phyloP scores from a whole-genome alignment of 108 stramenopile species.

The Mediolabrus comicus region DNA sequence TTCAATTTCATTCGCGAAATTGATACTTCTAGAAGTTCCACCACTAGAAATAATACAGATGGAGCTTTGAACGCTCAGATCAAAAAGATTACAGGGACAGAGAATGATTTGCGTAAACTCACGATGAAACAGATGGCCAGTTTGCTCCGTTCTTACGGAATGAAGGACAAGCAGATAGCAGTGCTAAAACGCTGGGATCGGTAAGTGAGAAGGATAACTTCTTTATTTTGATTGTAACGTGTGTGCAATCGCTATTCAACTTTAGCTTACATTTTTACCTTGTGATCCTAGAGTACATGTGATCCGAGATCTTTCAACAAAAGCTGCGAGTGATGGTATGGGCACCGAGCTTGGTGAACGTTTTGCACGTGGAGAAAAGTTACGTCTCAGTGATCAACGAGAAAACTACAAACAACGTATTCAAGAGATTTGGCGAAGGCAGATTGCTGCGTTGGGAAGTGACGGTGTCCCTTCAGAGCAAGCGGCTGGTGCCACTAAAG shows the following conservation, averaged over 20 bases:
- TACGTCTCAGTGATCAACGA: constrained; percentile 85
- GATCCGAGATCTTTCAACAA: constrained; percentile 89
- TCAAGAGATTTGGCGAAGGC: constrained; percentile 88
- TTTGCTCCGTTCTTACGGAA: constrained; percentile 79
- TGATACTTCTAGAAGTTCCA: constrained; percentile 41
- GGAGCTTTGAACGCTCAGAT: constrained; percentile 75
- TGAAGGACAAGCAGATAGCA: constrained; percentile 79
- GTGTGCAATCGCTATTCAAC: background rate
- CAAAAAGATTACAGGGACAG: constrained; percentile 85
- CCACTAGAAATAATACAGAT: constrained; percentile 18
- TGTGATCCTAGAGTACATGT: constrained; percentile 84
- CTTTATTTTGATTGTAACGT: background rate
- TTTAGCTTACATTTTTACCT: background rate
- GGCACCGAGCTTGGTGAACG: constrained; percentile 75
- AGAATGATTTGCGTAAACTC: constrained; percentile 87
- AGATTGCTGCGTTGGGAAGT: constrained; percentile 61
- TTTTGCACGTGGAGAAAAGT: constrained; percentile 88
- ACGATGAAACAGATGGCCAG: constrained; percentile 90
- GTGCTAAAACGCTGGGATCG: constrained; percentile 92
- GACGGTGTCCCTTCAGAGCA: constrained; percentile 24
- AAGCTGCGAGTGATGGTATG: constrained; percentile 85
- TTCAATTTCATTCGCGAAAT: constrained; percentile 73
- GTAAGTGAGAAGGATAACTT: background rate
- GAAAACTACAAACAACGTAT: constrained; percentile 85
- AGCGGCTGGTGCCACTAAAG: constrained; percentile 22